Percentiles rank a stretch among this genome's conserved stretches.
Conservation (phyloP, 164 flowering plant species). For the Sextonia rubra region DNA sequence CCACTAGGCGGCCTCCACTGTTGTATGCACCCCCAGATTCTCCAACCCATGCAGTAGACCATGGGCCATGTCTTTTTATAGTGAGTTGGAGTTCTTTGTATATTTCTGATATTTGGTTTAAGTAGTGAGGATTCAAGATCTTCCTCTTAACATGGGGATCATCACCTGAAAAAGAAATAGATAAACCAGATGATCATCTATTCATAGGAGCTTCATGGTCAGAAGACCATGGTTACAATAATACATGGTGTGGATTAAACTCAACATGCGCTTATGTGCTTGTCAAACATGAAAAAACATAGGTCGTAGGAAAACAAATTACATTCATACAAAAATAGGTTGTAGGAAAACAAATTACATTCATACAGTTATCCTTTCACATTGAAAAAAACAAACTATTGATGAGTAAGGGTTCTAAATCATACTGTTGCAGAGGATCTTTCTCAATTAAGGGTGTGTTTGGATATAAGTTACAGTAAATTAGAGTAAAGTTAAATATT, state of each 20-base stretch:
- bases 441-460: too few species aligned
- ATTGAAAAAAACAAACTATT: too few species aligned
- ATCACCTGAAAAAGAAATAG: constrained; percentile 35
- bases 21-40: constrained; percentile 96
- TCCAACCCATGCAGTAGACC: constrained; percentile 94
- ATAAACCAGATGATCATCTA: not conserved
- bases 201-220: not conserved
- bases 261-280: too few species aligned
- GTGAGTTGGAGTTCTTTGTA: constrained; percentile 34
- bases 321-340: too few species aligned
- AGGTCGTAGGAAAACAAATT: too few species aligned
- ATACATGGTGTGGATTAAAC: not conserved
- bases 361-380: too few species aligned
- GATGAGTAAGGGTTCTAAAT: too few species aligned
- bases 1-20: constrained; percentile 69
- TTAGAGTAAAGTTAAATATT: too few species aligned
- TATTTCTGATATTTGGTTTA: constrained; percentile 30
- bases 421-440: too few species aligned
- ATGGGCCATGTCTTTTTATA: constrained; percentile 47
- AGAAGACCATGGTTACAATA: too few species aligned
- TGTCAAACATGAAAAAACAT: not conserved
- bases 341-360: not conserved
- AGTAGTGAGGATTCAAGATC: constrained; percentile 51
- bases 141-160: constrained; percentile 53
- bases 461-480: too few species aligned